phyloP scores from a whole-genome alignment of 1,284 basidiomycete genomes.

The Ceratobasidium sp. region DNA sequence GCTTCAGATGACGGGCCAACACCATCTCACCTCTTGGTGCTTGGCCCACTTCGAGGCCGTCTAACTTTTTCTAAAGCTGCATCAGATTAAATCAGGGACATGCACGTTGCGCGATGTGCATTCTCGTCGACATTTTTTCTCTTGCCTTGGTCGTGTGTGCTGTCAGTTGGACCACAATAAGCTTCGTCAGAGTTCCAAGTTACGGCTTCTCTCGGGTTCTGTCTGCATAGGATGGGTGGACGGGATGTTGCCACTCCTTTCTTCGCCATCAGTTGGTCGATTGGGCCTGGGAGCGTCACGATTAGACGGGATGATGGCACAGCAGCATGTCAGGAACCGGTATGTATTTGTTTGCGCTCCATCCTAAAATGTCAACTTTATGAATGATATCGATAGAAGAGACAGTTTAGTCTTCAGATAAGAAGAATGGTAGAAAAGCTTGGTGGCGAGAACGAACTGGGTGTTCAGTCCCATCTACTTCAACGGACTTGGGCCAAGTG shows the following conservation, averaged over 20 bases:
- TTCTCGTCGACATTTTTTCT: background rate
- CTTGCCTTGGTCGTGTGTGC: background rate
- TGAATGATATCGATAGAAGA: conserved; percentile 25
- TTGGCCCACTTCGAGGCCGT: background rate
- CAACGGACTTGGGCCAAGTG: no score
- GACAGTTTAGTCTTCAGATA: background rate
- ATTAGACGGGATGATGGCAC: conserved; percentile 5
- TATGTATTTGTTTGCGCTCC: conserved; percentile 11
- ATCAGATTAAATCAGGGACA: background rate
- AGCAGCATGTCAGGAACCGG: conserved; percentile 6
- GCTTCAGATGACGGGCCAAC: conserved; percentile 30
- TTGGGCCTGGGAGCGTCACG: conserved; percentile 3
- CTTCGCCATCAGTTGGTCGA: background rate
- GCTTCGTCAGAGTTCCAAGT: no score
- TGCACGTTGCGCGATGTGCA: background rate
- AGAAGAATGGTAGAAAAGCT: conserved; percentile 20
- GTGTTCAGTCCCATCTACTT: no score
- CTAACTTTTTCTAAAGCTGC: background rate
- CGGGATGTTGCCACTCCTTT: conserved; percentile 10
- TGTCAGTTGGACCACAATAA: conserved; percentile 24
- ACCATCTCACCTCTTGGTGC: background rate
- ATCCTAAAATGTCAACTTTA: conserved; percentile 6
- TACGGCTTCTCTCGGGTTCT: conserved; percentile 13
- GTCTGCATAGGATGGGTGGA: background rate
- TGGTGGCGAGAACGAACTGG: conserved; percentile 1